phyloP scores from a whole-genome alignment of 306 rosid genomes.

The Senna siamea region DNA sequence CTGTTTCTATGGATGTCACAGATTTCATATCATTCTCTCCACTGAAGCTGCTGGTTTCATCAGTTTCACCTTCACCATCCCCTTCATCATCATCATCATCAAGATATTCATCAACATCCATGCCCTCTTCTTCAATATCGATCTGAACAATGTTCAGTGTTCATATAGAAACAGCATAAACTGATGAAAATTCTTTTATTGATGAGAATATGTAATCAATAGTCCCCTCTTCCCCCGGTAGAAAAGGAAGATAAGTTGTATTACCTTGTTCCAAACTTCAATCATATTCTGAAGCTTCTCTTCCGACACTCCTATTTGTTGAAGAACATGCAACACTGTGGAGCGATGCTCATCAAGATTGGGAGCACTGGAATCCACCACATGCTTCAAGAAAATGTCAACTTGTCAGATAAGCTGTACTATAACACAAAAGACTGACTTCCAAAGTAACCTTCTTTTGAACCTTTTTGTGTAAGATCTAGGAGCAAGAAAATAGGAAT shows the following conservation, averaged over 20 bases:
- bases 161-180: constrained; percentile 6
- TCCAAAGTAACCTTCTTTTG: not conserved
- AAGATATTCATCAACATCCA: constrained; percentile 45
- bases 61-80: constrained; percentile 37
- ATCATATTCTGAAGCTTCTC: constrained; percentile 87
- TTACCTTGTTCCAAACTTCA: constrained; percentile 98
- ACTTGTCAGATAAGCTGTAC: constrained; percentile 28
- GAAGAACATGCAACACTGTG: constrained; percentile 82
- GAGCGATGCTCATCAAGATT: constrained; percentile 91
- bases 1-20: constrained; percentile 26
- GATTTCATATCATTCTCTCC: constrained; percentile 43
- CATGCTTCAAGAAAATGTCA: constrained; percentile 65
- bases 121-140: constrained; percentile 62
- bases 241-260: constrained; percentile 19
- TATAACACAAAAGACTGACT: constrained; percentile 20
- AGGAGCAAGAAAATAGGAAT: not conserved
- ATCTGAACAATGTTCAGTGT: constrained; percentile 57
- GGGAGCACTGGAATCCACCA: constrained; percentile 93
- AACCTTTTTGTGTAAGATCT: not conserved
- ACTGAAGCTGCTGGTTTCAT: constrained; percentile 41
- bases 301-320: constrained; percentile 81
- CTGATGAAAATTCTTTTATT: not conserved
- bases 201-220: not conserved
- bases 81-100: constrained; percentile 52
- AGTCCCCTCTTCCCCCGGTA: not conserved